Base-by-base conservation (phyloP, 2,329 filamentous ascomycete species). In the Exophiala sp. region DNA sequence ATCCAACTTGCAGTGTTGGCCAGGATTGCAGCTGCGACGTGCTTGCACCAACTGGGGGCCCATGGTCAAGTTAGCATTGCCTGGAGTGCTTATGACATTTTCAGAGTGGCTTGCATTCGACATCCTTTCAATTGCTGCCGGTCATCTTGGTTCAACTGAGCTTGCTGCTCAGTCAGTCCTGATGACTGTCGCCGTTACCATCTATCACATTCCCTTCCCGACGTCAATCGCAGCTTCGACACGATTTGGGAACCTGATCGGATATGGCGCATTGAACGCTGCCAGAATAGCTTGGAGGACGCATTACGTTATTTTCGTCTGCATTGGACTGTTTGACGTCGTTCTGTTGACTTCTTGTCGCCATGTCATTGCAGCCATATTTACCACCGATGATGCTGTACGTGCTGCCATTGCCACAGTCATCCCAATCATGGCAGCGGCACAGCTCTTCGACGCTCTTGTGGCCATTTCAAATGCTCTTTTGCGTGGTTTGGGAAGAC, bases 31-130 rank as follows among this genome's bases (percentile, higher is more conserved):
- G 11, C 73, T 71, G 48, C 78, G 79, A 34, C 79, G 78, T 39
- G 83, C 84, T 0, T 75, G 87, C 50, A 71, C 71, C 35, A 88
- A 89, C 65, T 89, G 86, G 86, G 74, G 75, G 3, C 83, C 83
- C 8, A 91, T 91, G 89, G 80, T 94, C 64, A 80, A 82, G 42
- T 81, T 95, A 44, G 87, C 89, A 1, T 73, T 95, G 12, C 89
- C 90, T 0, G 89, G 89, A 2, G 84, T 95, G 68, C 74, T 92
- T 61, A 94, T 94, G 88, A 85, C 94, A 1, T 82, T 90, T 66
- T 88, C 89, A 3, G 89, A 95, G 67, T 92, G 87, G 75, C 78
- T 92, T 14, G 88, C 89, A 6, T 95, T 95, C 69, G 90, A 95
- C 67, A 84, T 92, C 47, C 76, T 92, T 54, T 91, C 88, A 0